Evolutionary conservation across 352 stramenopile species (phyloP).

Genomic region (Globisporangium polare): DNA sequence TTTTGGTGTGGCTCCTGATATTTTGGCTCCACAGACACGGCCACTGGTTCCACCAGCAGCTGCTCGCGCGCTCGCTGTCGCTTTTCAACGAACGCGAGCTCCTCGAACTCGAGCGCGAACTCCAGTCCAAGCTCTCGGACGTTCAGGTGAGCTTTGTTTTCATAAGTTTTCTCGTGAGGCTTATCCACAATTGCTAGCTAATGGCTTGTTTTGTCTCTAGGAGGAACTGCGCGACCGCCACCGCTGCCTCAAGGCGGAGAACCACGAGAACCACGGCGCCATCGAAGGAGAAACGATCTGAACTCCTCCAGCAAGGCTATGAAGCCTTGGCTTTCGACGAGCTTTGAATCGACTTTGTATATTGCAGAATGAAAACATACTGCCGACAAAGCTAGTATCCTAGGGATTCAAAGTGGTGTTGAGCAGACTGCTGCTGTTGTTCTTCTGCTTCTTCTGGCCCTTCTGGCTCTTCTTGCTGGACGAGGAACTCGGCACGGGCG

Average conservation of each 20-base stretch:
- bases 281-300: conserved; percentile 4
- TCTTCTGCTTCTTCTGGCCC: conserved; percentile 8
- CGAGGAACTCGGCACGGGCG: background rate
- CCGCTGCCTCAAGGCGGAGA: conserved; percentile 5
- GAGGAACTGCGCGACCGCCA: conserved; percentile 26
- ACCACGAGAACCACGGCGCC: background rate
- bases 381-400: too few species aligned
- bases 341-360: background rate
- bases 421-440: conserved; percentile 10
- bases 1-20: background rate
- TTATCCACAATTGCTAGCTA: background rate
- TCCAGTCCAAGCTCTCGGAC: conserved; percentile 46
- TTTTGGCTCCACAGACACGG: conserved; percentile 29
- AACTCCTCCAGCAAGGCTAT: background rate
- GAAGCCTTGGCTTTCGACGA: background rate
- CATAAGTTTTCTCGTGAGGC: background rate
- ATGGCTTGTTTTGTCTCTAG: background rate
- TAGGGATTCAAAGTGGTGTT: conserved; percentile 15
- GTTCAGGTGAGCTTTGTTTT: conserved; percentile 20
- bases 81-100: conserved; percentile 47
- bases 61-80: conserved; percentile 45
- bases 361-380: too few species aligned
- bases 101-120: conserved; percentile 37
- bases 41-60: conserved; percentile 61
- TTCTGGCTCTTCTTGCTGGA: background rate